phyloP scores from a whole-genome alignment of 331 rosid species.

The Stylosanthes scabra region DNA sequence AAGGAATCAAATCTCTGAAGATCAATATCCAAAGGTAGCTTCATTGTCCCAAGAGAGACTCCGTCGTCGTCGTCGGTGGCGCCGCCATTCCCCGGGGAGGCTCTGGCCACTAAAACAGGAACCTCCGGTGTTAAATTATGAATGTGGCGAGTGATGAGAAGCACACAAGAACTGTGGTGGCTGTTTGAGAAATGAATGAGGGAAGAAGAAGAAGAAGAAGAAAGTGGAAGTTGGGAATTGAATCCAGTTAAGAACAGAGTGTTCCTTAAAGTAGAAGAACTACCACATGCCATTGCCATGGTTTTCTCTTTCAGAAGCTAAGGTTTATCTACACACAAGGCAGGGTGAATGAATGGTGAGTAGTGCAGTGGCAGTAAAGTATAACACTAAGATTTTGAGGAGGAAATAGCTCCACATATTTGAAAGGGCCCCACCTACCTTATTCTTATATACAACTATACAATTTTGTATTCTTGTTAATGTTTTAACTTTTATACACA shows the following conservation, averaged over 20 bases:
- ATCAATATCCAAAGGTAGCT: slow-evolving; percentile 64
- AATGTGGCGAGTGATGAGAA: slow-evolving; percentile 21
- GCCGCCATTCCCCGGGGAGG: slow-evolving; percentile 49
- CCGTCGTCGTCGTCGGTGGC: slow-evolving; percentile 55
- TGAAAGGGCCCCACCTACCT: neutral
- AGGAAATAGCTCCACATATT: neutral
- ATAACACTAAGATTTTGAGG: neutral
- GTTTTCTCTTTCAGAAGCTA: neutral
- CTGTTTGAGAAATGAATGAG: slow-evolving; percentile 17
- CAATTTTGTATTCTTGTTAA: too few species aligned
- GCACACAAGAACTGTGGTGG: slow-evolving; percentile 33
- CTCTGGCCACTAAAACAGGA: slow-evolving; percentile 31
- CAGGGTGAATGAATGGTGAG: too few species aligned
- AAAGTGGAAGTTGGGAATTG: slow-evolving; percentile 36
- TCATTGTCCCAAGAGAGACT: slow-evolving; percentile 87
- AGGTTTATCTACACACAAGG: too few species aligned
- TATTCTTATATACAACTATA: too few species aligned
- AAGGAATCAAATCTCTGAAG: slow-evolving; percentile 70
- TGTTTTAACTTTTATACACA: too few species aligned
- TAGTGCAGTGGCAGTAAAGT: neutral
- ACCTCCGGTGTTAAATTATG: neutral
- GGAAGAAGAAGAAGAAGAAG: slow-evolving; percentile 50
- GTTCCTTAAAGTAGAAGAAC: slow-evolving; percentile 29
- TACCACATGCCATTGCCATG: slow-evolving; percentile 49
- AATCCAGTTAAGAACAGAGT: slow-evolving; percentile 28